Evolutionary conservation across 1,139 yeast species (phyloP), one percentile per base, ranked within the genome.

Genomic region (Debaryomyces udenii): DNA sequence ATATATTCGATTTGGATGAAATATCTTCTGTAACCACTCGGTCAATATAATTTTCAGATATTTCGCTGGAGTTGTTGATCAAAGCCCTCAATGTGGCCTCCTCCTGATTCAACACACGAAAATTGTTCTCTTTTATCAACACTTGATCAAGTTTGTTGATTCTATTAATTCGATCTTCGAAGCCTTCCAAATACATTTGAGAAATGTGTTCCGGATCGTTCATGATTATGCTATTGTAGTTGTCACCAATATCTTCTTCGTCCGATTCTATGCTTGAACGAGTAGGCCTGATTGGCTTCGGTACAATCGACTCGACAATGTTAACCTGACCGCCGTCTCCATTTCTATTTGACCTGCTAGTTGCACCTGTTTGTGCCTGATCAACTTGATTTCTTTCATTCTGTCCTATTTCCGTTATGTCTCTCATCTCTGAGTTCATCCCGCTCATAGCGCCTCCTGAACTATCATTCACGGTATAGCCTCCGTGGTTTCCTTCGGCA

Each of bases 1-100:
- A 46, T n/a, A 49, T 27, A 11, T 35, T 40, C 29, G 48, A 46
- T 37, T 61, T 45, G 34, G 69, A 50, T 32, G 61, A 55, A 34
- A 67, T 52, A 49, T 70, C 66, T 49, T 68, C 71, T 35, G 70
- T 61, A 35, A 68, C 63, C 40, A 62, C 62, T 40, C 73, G 55
- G 42, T 70, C 70, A 33, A 68, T 52, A 51, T 66, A 62, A 50
- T 67, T 64, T 39, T 61, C 48, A 11, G 71, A 53, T 35, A 66
- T 47, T 27, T 59, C 61, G 37, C 57, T 53, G 14, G 68, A 56
- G 26, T 55, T 54, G 23, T 55, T 44, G 46, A 68, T 56, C 16
- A 57, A 44, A 35, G 56, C 53, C 41, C 54, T 56, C 40, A 65
- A 48, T 35, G 57, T 53, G 27, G 53, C 49, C 43, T 59, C 62